Conservation (phyloP, 345 rosid species). For the Erucastrum elatum region DNA sequence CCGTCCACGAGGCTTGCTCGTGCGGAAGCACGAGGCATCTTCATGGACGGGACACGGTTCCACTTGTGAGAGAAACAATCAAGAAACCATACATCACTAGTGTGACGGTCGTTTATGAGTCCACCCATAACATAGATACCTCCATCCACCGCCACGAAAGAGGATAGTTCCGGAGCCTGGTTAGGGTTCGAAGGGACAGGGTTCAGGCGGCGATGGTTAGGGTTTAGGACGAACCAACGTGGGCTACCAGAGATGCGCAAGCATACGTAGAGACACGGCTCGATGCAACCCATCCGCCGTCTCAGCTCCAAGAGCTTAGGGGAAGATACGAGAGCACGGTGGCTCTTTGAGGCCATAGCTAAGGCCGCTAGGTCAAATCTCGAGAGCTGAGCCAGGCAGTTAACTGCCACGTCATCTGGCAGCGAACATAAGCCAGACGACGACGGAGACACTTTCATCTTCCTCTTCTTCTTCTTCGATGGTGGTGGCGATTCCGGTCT, state of each 20-base stretch:
- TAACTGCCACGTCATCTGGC: constrained; percentile 58
- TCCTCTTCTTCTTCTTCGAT: background rate
- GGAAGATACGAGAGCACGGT: constrained; percentile 41
- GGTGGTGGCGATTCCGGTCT: too few species aligned
- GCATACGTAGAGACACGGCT: background rate
- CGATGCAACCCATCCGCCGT: background rate
- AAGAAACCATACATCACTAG: background rate
- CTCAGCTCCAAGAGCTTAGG: constrained; percentile 17
- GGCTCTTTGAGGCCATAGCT: constrained; percentile 52
- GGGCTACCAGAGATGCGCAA: background rate
- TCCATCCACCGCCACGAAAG: background rate
- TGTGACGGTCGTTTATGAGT: background rate
- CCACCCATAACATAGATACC: background rate
- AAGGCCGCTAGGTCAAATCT: constrained; percentile 53
- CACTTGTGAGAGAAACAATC: background rate
- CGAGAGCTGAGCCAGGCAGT: constrained; percentile 58
- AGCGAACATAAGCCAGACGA: constrained; percentile 19
- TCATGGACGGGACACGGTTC: background rate
- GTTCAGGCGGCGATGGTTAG: background rate
- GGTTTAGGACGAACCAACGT: background rate
- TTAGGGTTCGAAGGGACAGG: background rate
- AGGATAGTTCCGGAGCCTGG: background rate
- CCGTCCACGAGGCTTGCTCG: background rate
- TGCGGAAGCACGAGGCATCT: background rate
- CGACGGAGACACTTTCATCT: background rate